phyloP scores from a whole-genome alignment of 306 rosid species.

The Lablab purpureus region DNA sequence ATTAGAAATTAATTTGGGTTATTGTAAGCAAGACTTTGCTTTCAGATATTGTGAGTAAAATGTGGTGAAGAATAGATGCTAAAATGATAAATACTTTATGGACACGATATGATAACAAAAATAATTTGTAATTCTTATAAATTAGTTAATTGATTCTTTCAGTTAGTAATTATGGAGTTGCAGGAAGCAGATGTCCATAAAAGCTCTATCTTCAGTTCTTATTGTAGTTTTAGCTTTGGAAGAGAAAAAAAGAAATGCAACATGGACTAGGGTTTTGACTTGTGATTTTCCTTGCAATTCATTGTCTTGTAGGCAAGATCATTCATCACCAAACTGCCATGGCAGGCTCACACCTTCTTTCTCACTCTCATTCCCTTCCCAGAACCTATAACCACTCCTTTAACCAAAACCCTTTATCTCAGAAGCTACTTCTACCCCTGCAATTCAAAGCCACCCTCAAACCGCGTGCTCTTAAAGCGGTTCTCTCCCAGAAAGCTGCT shows the following conservation, averaged over 20 bases:
- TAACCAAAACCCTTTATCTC: conserved; percentile 51
- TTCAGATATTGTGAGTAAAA: too few relatives aligned
- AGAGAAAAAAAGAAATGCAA: not conserved
- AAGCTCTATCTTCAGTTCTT: not conserved
- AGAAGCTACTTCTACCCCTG: conserved; percentile 38
- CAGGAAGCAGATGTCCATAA: too few relatives aligned
- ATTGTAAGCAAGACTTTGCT: too few relatives aligned
- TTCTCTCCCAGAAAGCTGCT: conserved; percentile 64
- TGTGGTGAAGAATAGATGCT: too few relatives aligned
- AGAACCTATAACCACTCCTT: conserved; percentile 49
- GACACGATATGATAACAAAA: too few relatives aligned
- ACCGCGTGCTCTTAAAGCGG: conserved; percentile 59
- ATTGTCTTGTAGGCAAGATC: not conserved
- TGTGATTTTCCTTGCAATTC: not conserved
- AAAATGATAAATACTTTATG: too few relatives aligned
- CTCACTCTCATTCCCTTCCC: conserved; percentile 55
- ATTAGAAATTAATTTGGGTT: too few relatives aligned
- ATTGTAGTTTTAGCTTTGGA: not conserved
- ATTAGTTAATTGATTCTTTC: too few relatives aligned
- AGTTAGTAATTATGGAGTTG: too few relatives aligned
- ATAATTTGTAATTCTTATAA: too few relatives aligned
- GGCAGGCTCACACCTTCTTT: conserved; percentile 66
- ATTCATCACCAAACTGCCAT: conserved; percentile 29
- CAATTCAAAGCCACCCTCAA: conserved; percentile 49
- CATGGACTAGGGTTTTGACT: conserved; percentile 29